phyloP scores from a whole-genome alignment of 352 stramenopile species.

The Phytophthora podocarpi region DNA sequence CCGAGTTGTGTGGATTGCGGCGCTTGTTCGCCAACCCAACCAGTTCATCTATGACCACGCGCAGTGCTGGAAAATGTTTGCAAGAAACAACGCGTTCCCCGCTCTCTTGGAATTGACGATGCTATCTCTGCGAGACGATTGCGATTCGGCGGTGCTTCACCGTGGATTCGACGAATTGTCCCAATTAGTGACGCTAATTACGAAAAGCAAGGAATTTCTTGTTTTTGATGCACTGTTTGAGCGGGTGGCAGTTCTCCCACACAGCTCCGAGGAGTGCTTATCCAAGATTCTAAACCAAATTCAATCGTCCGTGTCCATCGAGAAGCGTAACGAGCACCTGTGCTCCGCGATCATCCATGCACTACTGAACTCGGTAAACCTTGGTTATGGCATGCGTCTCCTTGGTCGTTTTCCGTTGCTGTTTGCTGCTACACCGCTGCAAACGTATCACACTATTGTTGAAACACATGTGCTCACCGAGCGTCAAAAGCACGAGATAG shows the following conservation, averaged over 20 bases:
- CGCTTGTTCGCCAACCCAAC: constrained; percentile 51
- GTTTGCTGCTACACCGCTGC: constrained; percentile 63
- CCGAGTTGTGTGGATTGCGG: constrained; percentile 45
- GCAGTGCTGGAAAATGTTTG: constrained; percentile 66
- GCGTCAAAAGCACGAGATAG: constrained; percentile 66
- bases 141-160: constrained; percentile 1
- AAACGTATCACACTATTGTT: constrained; percentile 83
- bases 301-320: constrained; percentile 40
- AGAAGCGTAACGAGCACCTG: constrained; percentile 52
- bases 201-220: constrained; percentile 45
- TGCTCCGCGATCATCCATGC: constrained; percentile 71
- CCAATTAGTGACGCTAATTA: constrained; percentile 49
- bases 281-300: constrained; percentile 61
- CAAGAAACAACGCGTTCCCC: constrained; percentile 43
- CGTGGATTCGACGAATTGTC: constrained; percentile 47
- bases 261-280: constrained; percentile 38
- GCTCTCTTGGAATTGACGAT: constrained; percentile 61
- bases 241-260: constrained; percentile 36
- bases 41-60: constrained; percentile 57
- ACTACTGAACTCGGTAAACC: constrained; percentile 63
- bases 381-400: constrained; percentile 60
- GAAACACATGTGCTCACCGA: constrained; percentile 71
- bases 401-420: constrained; percentile 68
- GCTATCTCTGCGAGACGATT: constrained; percentile 37
- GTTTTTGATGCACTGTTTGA: constrained; percentile 51